Conservation (phyloP, 805 yeast species). For the Huiozyma naganishii region DNA sequence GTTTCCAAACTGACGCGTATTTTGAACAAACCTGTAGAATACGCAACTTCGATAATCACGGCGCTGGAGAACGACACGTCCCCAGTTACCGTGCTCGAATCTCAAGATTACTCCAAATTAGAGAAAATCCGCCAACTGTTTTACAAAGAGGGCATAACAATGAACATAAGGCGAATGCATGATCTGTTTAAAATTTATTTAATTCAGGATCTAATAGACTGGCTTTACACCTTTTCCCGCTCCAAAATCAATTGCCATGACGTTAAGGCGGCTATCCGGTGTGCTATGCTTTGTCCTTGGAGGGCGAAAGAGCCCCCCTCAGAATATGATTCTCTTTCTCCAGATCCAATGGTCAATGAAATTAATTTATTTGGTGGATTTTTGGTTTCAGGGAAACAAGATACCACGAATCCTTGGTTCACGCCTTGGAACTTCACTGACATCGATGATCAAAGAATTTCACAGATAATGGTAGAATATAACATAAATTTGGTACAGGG, state of each 20-base stretch:
- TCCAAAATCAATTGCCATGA: neutral
- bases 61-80: conserved; percentile 11
- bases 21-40: conserved; percentile 19
- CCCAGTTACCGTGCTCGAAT: conserved; percentile 15
- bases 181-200: conserved; percentile 19
- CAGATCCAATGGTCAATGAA: conserved; percentile 3
- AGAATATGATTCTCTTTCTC: neutral
- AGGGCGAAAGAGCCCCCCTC: neutral
- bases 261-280: neutral
- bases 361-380: conserved; percentile 24
- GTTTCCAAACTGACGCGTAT: conserved; percentile 14
- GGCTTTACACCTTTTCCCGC: conserved; percentile 10
- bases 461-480: conserved; percentile 14
- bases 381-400: conserved; percentile 15
- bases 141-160: conserved; percentile 12
- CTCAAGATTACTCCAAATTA: conserved; percentile 11
- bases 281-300: neutral
- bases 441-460: conserved; percentile 7
- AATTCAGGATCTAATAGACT: conserved; percentile 16
- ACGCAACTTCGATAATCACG: conserved; percentile 14
- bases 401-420: conserved; percentile 11
- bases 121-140: conserved; percentile 11
- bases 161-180: conserved; percentile 12
- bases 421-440: conserved; percentile 19
- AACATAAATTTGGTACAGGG: conserved; percentile 15